Evolutionary conservation across 176 grass and related monocot genomes (phyloP).

Genomic region (Phragmites australis): DNA sequence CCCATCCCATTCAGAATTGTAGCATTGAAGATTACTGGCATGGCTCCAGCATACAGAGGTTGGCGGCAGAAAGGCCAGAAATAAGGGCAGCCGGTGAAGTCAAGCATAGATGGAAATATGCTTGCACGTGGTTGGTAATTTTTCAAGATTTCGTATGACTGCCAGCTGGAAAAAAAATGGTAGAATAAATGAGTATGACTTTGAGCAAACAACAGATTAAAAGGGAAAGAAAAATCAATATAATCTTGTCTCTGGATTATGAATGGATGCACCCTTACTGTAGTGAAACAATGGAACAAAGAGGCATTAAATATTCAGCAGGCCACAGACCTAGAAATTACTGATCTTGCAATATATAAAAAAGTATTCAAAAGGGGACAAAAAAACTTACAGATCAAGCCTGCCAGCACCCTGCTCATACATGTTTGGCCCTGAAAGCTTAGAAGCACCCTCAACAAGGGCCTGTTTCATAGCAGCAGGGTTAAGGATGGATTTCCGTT

Average conservation of each 20-base stretch:
- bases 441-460: constrained; percentile 96
- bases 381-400: constrained; percentile 89
- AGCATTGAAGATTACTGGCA: constrained; percentile 94
- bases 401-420: constrained; percentile 96
- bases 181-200: constrained; percentile 27
- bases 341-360: not conserved
- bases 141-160: constrained; percentile 87
- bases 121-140: constrained; percentile 82
- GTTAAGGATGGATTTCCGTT: constrained; percentile 74
- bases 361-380: not conserved
- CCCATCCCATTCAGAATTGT: constrained; percentile 98
- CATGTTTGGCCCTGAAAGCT: constrained; percentile 89
- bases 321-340: constrained; percentile 8
- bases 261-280: not conserved
- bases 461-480: constrained; percentile 97
- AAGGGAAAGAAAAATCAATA: constrained; percentile 13
- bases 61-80: constrained; percentile 95
- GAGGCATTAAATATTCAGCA: constrained; percentile 27
- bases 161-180: constrained; percentile 60
- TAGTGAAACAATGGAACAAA: not conserved
- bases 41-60: constrained; percentile 86
- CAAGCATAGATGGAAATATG: constrained; percentile 83
- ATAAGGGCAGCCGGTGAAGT: constrained; percentile 88
- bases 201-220: constrained; percentile 26
- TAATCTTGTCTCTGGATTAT: not conserved